Percentiles rank a stretch among this genome's conserved stretches.
Evolutionary conservation across 331 rosid species (phyloP).

Genomic region (Quercus tomentella): DNA sequence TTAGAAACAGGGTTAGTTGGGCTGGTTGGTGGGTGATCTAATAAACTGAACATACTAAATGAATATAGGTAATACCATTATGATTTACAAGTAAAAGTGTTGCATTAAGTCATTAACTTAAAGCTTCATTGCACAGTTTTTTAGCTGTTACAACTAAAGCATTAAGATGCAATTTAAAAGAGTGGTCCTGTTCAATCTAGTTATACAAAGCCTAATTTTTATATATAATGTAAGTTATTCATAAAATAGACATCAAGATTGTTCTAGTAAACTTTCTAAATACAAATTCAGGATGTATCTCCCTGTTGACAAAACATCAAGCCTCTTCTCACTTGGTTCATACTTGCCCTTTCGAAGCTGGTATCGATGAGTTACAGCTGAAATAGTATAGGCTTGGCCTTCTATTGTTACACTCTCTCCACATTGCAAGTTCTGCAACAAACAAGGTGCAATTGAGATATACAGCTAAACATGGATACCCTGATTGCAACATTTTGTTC

Average conservation of each 20-base stretch:
- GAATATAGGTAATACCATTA: neutral
- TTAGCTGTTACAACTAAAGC: neutral
- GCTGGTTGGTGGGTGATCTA: neutral
- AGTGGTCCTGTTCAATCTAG: neutral
- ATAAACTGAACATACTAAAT: neutral
- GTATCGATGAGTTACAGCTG: conserved; percentile 84
- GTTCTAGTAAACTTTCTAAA: conserved; percentile 61
- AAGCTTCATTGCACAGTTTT: neutral
- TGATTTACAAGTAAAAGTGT: too few species aligned
- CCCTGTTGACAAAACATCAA: conserved; percentile 89
- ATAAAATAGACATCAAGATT: conserved; percentile 32
- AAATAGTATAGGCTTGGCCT: conserved; percentile 84
- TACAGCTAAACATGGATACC: neutral
- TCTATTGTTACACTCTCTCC: conserved; percentile 95
- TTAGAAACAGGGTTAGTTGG: neutral
- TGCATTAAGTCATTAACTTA: neutral
- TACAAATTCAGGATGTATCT: conserved; percentile 83
- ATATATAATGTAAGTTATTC: neutral
- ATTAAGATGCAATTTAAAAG: neutral
- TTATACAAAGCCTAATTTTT: neutral
- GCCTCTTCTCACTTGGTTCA: conserved; percentile 88
- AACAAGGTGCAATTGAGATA: conserved; percentile 3
- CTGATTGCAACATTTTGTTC: conserved; percentile 17
- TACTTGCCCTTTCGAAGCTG: conserved; percentile 93
- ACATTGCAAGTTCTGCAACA: conserved; percentile 79